Base-by-base conservation (phyloP, 2,329 filamentous ascomycete species). In the Xylaria sp. region DNA sequence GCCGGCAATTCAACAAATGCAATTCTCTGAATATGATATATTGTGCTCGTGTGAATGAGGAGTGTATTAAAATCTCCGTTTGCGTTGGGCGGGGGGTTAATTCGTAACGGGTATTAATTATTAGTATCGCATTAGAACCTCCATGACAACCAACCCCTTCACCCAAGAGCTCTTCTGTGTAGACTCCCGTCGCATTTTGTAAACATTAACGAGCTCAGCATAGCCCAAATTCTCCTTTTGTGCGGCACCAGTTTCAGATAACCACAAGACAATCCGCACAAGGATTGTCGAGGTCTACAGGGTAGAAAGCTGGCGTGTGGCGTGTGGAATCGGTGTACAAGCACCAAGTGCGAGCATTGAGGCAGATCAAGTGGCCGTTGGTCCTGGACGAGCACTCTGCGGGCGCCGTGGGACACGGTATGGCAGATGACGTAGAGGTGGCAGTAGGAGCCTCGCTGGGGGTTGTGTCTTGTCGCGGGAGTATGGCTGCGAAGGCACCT, bases 271-370 rank as follows among this genome's bases (percentile, higher is more conserved):
- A 73, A 33, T 65, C 15, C 46, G 71, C 65, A 36, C 71, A 73
- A 15, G 67, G 46, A 15, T 51, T 65, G 0, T 58, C 49, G 41
- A 73, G 69, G 57, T 73, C 65, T 18, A 72, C 70, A 20, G 71
- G 71, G 46, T 64, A 72, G 43, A 69, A 72, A 3, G 67, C 71
- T 15, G 71, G 71, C 52, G 69, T 72, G 6, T 48, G 43, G 36
- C 63, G 67, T 5, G 67, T 54, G 28, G 67, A 15, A 31, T 72
- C 71, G 12, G 61, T 70, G 61, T 73, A 73, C 41, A 58, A 7
- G 54, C 71, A 73, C 71, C 69, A 73, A 7, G 70, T 71, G 60
- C 62, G 64, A 13, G 63, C n/a, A n/a, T 70, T 67, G 33, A 73
- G 71, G 55, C 71, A 72, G 61, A 73, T 28, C 23, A 72, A 23